Evolutionary conservation across 257 asterid species (phyloP).

Genomic region (Solanum tarijense): DNA sequence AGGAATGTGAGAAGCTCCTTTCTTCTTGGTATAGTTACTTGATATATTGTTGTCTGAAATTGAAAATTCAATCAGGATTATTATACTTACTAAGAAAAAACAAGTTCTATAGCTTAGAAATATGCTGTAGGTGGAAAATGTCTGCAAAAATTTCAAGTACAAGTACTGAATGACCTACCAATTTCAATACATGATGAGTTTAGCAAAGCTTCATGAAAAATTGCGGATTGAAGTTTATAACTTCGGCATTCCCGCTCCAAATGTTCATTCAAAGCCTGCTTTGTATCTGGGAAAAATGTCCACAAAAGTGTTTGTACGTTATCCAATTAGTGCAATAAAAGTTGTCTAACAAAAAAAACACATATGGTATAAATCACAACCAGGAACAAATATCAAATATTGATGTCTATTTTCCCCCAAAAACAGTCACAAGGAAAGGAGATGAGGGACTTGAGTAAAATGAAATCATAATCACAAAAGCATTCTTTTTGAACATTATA

Average conservation of each 20-base stretch:
- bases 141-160: not conserved
- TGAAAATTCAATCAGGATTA: not conserved
- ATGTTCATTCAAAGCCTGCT: conserved; percentile 52
- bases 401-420: not conserved
- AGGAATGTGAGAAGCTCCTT: conserved; percentile 52
- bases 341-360: not conserved
- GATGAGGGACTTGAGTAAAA: not conserved
- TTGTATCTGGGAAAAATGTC: conserved; percentile 43
- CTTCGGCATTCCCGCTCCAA: conserved; percentile 62
- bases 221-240: conserved; percentile 66
- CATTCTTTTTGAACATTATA: not conserved
- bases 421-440: not conserved
- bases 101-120: not conserved
- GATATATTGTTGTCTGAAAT: conserved; percentile 40
- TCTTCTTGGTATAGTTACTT: conserved; percentile 37
- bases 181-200: conserved; percentile 26
- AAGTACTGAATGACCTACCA: conserved; percentile 11
- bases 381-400: not conserved
- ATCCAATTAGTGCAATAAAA: not conserved
- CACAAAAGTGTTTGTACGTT: conserved; percentile 6
- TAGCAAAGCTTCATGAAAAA: conserved; percentile 62
- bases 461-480: not conserved
- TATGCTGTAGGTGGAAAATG: not conserved
- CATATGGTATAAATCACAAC: not conserved
- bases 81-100: not conserved